Conservation (phyloP, 768 basidiomycete genomes). For the Leccinum disarticulatum region DNA sequence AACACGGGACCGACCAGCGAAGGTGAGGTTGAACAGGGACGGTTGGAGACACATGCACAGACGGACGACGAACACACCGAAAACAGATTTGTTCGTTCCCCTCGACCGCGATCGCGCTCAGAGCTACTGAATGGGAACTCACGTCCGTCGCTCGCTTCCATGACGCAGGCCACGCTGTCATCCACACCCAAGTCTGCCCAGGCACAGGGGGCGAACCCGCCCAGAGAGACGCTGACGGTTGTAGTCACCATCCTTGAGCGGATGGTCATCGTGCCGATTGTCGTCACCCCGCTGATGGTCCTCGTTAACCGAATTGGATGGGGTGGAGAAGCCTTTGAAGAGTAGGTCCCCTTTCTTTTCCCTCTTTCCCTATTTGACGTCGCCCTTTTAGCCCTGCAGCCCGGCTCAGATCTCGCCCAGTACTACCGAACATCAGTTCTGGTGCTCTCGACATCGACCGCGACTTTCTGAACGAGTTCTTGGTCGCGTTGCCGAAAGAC, state of each 20-base stretch:
- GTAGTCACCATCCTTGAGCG: slow-evolving; percentile 75
- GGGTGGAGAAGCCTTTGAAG: slow-evolving; percentile 55
- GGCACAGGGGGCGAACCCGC: slow-evolving; percentile 17
- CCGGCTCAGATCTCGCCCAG: slow-evolving; percentile 46
- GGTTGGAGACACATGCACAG: slow-evolving; percentile 7
- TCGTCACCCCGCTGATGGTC: slow-evolving; percentile 77
- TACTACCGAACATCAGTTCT: slow-evolving; percentile 48
- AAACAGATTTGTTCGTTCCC: neutral
- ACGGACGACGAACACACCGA: neutral
- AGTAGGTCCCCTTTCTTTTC: slow-evolving; percentile 57
- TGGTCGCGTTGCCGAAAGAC: slow-evolving; percentile 46
- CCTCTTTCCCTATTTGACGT: neutral
- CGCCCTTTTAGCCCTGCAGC: slow-evolving; percentile 43
- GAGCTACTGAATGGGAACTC: neutral
- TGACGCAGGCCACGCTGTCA: neutral
- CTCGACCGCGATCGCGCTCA: neutral
- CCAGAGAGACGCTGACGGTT: slow-evolving; percentile 82
- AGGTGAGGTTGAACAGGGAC: slow-evolving; percentile 10
- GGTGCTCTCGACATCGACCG: slow-evolving; percentile 52
- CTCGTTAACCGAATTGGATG: slow-evolving; percentile 52
- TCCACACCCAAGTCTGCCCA: neutral
- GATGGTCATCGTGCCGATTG: slow-evolving; percentile 82
- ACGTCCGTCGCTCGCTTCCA: neutral
- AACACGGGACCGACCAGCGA: neutral
- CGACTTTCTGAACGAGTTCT: slow-evolving; percentile 41